Percentiles rank a stretch among this genome's conserved stretches.
Conservation (phyloP, 371 early-diverging fungal species). For the Conidiobolus incongruus region DNA sequence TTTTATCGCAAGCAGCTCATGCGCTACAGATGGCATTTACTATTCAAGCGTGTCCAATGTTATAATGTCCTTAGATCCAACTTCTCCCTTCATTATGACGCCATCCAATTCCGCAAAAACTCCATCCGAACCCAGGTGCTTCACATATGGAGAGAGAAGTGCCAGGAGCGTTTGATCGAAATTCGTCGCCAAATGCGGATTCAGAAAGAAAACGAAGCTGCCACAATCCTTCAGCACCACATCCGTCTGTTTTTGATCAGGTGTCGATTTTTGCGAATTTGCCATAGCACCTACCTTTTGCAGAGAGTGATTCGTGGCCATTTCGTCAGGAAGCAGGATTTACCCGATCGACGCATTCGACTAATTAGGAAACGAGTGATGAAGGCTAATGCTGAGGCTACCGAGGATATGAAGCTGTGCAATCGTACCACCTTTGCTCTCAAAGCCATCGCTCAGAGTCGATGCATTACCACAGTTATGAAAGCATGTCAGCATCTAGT, state of each 20-base stretch:
- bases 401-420: conserved; percentile 14
- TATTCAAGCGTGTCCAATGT: background rate
- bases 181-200: background rate
- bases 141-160: background rate
- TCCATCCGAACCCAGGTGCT: background rate
- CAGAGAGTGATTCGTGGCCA: background rate
- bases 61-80: background rate
- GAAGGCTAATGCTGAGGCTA: conserved; percentile 5
- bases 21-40: background rate
- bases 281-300: background rate
- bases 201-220: background rate
- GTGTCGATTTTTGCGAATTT: background rate
- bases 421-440: conserved; percentile 15
- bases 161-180: background rate
- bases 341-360: background rate
- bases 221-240: background rate
- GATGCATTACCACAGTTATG: background rate
- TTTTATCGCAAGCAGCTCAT: background rate
- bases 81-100: background rate
- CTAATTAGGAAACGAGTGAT: conserved; percentile 7
- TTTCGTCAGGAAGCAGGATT: background rate
- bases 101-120: background rate
- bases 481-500: conserved; percentile 7
- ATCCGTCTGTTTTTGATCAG: background rate
- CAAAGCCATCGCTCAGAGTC: conserved; percentile 7